These are phyloP conservation scores for Sugiyamaella floridensis DNA, from an alignment of 805 yeast species.

Conservation along the genomic window DNA sequence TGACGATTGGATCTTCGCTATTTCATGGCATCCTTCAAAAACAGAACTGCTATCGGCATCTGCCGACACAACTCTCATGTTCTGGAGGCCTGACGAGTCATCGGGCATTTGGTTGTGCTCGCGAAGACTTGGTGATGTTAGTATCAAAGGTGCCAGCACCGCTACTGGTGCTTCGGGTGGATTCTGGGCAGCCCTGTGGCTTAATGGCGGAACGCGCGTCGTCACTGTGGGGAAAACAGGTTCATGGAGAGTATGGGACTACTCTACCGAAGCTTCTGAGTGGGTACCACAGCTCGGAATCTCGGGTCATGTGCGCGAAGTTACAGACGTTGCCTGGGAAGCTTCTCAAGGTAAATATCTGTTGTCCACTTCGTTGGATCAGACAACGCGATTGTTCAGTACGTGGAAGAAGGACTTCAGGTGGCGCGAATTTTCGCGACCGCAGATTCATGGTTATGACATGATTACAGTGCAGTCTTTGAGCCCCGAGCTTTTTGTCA, in stretches of 20 bases:
- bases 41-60: constrained; percentile 71
- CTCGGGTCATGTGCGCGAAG: constrained; percentile 69
- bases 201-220: constrained; percentile 39
- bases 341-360: constrained; percentile 54
- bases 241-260: constrained; percentile 73
- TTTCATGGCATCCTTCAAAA: constrained; percentile 63
- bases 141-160: constrained; percentile 94
- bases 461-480: constrained; percentile 75
- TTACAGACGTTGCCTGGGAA: constrained; percentile 72
- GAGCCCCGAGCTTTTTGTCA: constrained; percentile 57
- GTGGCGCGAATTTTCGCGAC: constrained; percentile 94
- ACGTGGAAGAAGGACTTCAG: constrained; percentile 43
- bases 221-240: constrained; percentile 90
- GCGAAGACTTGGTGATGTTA: constrained; percentile 79
- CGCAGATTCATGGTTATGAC: constrained; percentile 97
- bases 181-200: constrained; percentile 69
- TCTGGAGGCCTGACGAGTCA: constrained; percentile 82
- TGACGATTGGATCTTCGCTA: constrained; percentile 91
- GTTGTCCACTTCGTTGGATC: constrained; percentile 79
- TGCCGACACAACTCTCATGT: constrained; percentile 87
- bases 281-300: constrained; percentile 43
- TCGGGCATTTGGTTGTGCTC: constrained; percentile 89
- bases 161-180: constrained; percentile 94
- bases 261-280: constrained; percentile 27
- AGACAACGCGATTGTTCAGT: constrained; percentile 81